Conservation (phyloP, 768 basidiomycete genomes). For the Xerocomus spinulosus region DNA sequence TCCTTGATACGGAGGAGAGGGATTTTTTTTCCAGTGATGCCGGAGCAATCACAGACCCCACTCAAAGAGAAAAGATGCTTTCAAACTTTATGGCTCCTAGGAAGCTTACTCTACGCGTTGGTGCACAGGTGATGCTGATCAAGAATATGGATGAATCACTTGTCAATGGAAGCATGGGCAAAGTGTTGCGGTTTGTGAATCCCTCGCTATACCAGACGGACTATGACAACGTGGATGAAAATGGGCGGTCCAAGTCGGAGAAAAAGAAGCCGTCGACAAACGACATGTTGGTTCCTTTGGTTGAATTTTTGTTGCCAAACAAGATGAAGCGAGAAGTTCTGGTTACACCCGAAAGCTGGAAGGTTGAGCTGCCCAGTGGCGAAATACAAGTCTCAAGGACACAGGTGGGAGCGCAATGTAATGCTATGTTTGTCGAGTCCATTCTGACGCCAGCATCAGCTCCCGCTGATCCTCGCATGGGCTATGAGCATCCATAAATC, state of each 20-base stretch:
- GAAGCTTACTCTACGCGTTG: slow-evolving; percentile 62
- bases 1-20: slow-evolving; percentile 49
- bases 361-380: slow-evolving; percentile 82
- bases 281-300: slow-evolving; percentile 55
- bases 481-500: slow-evolving; percentile 99
- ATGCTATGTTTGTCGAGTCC: neutral
- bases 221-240: slow-evolving; percentile 32
- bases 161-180: slow-evolving; percentile 94
- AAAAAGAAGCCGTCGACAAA: slow-evolving; percentile 26
- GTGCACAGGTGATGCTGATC: slow-evolving; percentile 92
- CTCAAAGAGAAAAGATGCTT: slow-evolving; percentile 72
- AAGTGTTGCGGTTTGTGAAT: slow-evolving; percentile 69
- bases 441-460: slow-evolving; percentile 37
- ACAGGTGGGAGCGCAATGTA: slow-evolving; percentile 52
- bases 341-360: slow-evolving; percentile 73
- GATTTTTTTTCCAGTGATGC: slow-evolving; percentile 59
- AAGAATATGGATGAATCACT: slow-evolving; percentile 89
- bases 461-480: slow-evolving; percentile 90
- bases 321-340: slow-evolving; percentile 51
- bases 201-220: slow-evolving; percentile 44
- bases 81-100: slow-evolving; percentile 88
- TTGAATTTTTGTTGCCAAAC: slow-evolving; percentile 69
- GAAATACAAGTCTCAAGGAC: slow-evolving; percentile 74
- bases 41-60: slow-evolving; percentile 49
- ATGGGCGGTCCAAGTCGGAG: slow-evolving; percentile 34